These are phyloP conservation scores for Carnegiea gigantea DNA, from an alignment of 179 eudicot genomes.

Conservation along the genomic window DNA sequence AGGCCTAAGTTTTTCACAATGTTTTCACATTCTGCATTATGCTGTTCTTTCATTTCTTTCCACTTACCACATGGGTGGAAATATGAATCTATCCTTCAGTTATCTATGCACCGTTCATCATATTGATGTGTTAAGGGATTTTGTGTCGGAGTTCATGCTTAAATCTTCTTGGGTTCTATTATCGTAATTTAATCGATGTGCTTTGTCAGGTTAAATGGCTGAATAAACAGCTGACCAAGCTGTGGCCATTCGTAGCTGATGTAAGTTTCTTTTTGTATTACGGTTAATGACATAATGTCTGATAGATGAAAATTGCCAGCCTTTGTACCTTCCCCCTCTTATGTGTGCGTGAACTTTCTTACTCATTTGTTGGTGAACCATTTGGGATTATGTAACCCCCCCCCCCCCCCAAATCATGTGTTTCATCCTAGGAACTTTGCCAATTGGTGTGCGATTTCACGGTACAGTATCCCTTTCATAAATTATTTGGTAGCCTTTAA, in stretches of 20 bases:
- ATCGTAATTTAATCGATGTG: slow-evolving; percentile 11
- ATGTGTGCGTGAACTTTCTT: not conserved
- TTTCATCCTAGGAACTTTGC: not conserved
- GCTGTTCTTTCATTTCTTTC: not conserved
- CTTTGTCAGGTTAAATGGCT: slow-evolving; percentile 86
- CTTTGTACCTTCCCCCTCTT: not conserved
- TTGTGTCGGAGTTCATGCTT: slow-evolving; percentile 1
- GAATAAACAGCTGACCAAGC: slow-evolving; percentile 72
- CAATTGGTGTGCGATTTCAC: not conserved
- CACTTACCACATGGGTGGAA: not conserved
- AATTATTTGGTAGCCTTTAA: not conserved
- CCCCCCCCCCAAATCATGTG: not conserved
- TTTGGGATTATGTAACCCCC: not conserved
- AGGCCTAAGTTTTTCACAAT: not conserved
- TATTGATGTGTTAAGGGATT: not conserved
- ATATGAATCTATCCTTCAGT: not conserved
- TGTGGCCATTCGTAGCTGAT: slow-evolving; percentile 96
- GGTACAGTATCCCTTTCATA: not conserved
- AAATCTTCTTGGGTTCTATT: not conserved
- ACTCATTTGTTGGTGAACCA: not conserved
- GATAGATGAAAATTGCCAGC: not conserved
- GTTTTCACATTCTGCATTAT: not conserved
- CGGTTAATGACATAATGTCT: not conserved
- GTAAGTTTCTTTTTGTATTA: slow-evolving; percentile 46
- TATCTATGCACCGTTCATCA: not conserved